These are phyloP conservation scores for Monosporascus sp. DNA, from an alignment of 2,329 filamentous ascomycete genomes.

Conservation along the genomic window DNA sequence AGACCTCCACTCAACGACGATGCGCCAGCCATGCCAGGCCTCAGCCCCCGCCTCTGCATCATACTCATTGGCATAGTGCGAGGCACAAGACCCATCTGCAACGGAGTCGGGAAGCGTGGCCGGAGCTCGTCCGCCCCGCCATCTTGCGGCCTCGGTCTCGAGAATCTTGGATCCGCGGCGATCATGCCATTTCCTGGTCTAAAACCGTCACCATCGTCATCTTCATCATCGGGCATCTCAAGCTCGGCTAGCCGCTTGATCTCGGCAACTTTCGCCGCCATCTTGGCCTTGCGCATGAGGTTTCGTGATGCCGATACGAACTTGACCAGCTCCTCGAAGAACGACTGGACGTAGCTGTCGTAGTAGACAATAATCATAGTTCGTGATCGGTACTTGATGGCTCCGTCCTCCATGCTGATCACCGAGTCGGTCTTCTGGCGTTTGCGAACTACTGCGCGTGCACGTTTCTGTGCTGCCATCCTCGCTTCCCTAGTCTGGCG, in stretches of 20 bases:
- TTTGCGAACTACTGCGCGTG: slow-evolving; percentile 44
- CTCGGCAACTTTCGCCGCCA: slow-evolving; percentile 69
- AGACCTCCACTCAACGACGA: slow-evolving; percentile 13
- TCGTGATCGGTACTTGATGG: slow-evolving; percentile 60
- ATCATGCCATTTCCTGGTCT: slow-evolving; percentile 20
- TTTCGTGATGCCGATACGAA: slow-evolving; percentile 77
- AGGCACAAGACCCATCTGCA: slow-evolving; percentile 29
- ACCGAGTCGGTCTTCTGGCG: slow-evolving; percentile 48
- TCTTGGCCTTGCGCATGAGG: slow-evolving; percentile 79
- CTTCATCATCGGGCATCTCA: slow-evolving; percentile 48
- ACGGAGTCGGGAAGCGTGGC: slow-evolving; percentile 33
- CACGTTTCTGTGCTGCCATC: slow-evolving; percentile 39
- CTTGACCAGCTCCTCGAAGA: slow-evolving; percentile 77
- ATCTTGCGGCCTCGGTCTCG: slow-evolving; percentile 5
- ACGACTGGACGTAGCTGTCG: slow-evolving; percentile 77
- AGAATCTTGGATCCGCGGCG: slow-evolving; percentile 13
- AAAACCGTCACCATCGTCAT: slow-evolving; percentile 28
- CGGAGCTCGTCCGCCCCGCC: slow-evolving; percentile 20
- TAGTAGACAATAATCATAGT: slow-evolving; percentile 87
- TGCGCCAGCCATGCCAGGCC: slow-evolving; percentile 16
- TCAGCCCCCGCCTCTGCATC: slow-evolving; percentile 19
- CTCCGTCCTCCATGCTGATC: slow-evolving; percentile 41
- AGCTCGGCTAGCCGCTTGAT: slow-evolving; percentile 56
- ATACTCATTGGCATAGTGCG: slow-evolving; percentile 14
- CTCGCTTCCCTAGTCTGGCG: slow-evolving; percentile 41